Evolutionary conservation across 2,329 filamentous ascomycete species (phyloP).

Genomic region (Trichophyton mentagrophytes): DNA sequence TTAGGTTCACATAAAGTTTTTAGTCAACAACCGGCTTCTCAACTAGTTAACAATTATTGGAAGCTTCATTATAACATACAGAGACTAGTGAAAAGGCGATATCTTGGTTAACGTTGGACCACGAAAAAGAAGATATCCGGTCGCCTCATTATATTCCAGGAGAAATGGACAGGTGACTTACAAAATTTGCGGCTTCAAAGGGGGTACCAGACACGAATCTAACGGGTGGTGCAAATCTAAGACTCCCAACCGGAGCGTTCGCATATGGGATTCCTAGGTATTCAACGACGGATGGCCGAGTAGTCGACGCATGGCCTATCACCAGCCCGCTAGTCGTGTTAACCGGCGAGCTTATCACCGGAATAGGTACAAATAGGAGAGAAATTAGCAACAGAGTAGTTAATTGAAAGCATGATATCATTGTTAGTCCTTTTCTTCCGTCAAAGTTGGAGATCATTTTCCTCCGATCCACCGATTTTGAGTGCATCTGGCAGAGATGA

Average conservation of each 20-base stretch:
- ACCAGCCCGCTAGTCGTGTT: slow-evolving; percentile 11
- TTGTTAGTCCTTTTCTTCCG: background rate
- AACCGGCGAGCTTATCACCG: background rate
- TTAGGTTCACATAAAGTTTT: background rate
- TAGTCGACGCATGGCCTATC: slow-evolving; percentile 9
- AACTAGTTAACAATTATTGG: background rate
- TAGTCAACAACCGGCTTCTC: background rate
- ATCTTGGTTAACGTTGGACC: background rate
- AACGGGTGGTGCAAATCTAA: slow-evolving; percentile 9
- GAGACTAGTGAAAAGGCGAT: background rate
- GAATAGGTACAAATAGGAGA: background rate
- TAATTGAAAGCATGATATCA: background rate
- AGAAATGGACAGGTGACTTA: background rate
- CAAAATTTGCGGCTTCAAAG: slow-evolving; percentile 3
- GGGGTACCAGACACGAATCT: background rate
- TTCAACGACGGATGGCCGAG: slow-evolving; percentile 9
- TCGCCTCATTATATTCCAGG: background rate
- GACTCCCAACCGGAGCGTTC: slow-evolving; percentile 8
- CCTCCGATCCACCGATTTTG: background rate
- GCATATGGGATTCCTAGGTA: slow-evolving; percentile 13
- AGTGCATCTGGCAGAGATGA: background rate
- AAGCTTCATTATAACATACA: background rate
- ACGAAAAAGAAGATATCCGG: background rate
- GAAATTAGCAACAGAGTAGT: background rate
- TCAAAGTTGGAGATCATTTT: background rate